Base-by-base conservation (phyloP, 2,329 filamentous ascomycete genomes). In the Helotiales sp. region DNA sequence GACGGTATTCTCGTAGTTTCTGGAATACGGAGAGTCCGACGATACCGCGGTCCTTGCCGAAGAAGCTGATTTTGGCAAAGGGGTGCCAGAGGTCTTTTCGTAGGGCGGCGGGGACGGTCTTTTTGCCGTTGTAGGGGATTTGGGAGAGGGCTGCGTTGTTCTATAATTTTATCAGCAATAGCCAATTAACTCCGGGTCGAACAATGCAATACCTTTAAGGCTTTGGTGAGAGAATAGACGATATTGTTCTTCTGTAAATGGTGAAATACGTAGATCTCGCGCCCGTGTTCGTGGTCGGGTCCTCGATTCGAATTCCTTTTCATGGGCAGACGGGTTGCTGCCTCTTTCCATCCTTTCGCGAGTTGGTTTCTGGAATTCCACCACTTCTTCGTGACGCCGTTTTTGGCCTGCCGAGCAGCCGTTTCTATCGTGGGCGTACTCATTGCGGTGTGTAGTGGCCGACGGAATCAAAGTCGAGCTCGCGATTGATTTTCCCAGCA, bases 71-170 rank as follows among this genome's bases (percentile, higher is more conserved):
- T 61, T 80, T 73, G 51, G 84, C 84, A 66, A 88, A 74, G 6
- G 83, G 82, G 31, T 75, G 74, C 86, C 87, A 89, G 73, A 85
- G 83, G 74, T 89, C 86, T 72, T 85, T 87, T 58, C 86, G 84
- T 36, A 89, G 75, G 66, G 82, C 83, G 54, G 80, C 71, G 2
- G 85, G 85, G 63, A 83, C 81, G 47, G 82, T 79, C 73, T 89
- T 88, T 71, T 88, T 89, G 73, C 85, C 86, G 63, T 85, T 84
- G 75, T 81, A 89, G 48, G 83, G 81, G 59, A 89, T 72, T 68
- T 86, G 83, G 66, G 79, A 77, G 62, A 85, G 72, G 47, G 77
- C 75, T 58, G 77, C 76, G 64, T 76, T 72, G 61, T 77, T 75
- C 75, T 77, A 58, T 33, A 30, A 19, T 7, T 27, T 29, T 15